A percentile compares a stretch with the other conserved stretches of the same genome.
Evolutionary conservation across 106 monocot genomes (phyloP).

Genomic region (Hemerocallis citrina): DNA sequence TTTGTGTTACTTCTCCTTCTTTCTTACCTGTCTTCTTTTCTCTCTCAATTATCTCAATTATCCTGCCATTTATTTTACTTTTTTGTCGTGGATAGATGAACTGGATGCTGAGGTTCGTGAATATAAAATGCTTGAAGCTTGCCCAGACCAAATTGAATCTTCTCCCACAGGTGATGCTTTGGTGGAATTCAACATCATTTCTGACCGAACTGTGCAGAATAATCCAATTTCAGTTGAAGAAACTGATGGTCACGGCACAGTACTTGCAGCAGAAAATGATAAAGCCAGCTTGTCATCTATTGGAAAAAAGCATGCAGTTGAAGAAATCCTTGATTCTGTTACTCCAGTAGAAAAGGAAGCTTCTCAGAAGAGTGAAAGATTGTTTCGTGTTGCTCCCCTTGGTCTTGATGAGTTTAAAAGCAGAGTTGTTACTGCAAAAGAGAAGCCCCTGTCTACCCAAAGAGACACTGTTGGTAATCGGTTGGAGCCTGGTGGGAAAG

Average conservation of each 20-base stretch:
- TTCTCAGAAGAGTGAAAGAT: slow-evolving; percentile 33
- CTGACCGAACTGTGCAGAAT: slow-evolving; percentile 4
- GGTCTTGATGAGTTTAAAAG: slow-evolving; percentile 75
- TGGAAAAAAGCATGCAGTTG: slow-evolving; percentile 7
- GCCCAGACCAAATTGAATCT: neutral
- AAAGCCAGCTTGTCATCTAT: slow-evolving; percentile 4
- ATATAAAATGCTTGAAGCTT: slow-evolving; percentile 9
- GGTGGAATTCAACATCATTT: neutral
- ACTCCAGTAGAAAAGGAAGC: slow-evolving; percentile 14
- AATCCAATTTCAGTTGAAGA: neutral
- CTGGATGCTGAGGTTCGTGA: slow-evolving; percentile 6
- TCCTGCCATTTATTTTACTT: neutral
- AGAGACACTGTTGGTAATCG: slow-evolving; percentile 43
- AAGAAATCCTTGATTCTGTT: slow-evolving; percentile 6
- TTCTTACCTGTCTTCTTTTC: neutral
- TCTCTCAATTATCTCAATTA: neutral
- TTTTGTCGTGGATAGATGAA: slow-evolving; percentile 20
- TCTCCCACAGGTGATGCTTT: neutral
- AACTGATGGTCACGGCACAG: neutral
- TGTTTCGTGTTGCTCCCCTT: slow-evolving; percentile 45
- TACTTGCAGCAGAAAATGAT: neutral
- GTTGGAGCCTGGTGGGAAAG: slow-evolving; percentile 70
- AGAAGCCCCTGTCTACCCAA: slow-evolving; percentile 25
- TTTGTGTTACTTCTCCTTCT: neutral
- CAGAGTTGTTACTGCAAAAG: slow-evolving; percentile 46